Evolutionary conservation across 1,284 basidiomycete species (phyloP), one percentile per base, ranked within the genome.

Genomic region (Puccinia sorghi): DNA sequence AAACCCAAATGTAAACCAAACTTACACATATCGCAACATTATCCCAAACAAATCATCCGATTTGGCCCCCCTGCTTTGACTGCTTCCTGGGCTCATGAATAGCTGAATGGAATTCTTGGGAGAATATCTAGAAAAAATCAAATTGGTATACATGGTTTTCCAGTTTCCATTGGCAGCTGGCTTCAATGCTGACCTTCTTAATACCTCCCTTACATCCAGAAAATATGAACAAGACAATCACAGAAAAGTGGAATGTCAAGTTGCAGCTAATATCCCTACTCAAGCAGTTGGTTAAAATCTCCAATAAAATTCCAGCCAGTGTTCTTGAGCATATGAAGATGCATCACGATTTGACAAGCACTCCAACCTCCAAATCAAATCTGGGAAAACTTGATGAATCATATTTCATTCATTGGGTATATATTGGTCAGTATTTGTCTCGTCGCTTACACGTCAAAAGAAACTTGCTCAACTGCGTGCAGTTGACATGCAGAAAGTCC

Each of bases 201-300:
- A n/a, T n/a, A n/a, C n/a, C n/a, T n/a, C n/a, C n/a, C n/a, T n/a
- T n/a, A 3, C 48, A 12, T 15, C 1, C 20, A 67, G 64, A 7
- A 22, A 67, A 11, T 17, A 12, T 48, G 17, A 3, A 39, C 17
- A 67, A 67, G 50, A 67, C 41, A 15, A 67, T 67, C 27, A 13
- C 50, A 5, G 64, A 67, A 22, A 67, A 67, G 64, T 67, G 64
- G 64, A 48, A 67, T 17, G 27, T 50, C 64, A 67, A 67, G 50
- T 67, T 5, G 3, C 20, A 67, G 43, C 43, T 67, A 7, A 67
- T 67, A 11, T 67, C 22, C 4, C 43, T 67, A 48, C 43, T 67
- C n/a, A 67, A 48, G 11, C 3, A 67, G 1, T 67, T 9, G 17
- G 64, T 48, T 22, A 4, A 22, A 13, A 17, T 67, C 25, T 48